Evolutionary conservation across 306 rosid species (phyloP), one percentile per base, ranked within the genome.

Genomic region (Luffa acutangula): DNA sequence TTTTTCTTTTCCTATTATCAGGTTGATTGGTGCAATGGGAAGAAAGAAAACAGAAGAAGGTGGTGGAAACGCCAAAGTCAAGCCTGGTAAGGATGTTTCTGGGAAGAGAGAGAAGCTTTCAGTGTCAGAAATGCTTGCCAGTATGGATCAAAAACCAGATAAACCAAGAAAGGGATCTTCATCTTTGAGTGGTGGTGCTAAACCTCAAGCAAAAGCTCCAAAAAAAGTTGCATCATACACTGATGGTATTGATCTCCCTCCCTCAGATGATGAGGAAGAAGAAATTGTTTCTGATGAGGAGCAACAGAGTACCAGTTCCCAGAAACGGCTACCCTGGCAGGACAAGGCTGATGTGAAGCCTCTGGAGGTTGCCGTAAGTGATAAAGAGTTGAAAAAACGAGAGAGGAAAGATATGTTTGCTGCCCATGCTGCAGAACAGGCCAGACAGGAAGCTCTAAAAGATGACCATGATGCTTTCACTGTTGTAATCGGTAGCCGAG

Each of bases 381-480:
- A 83, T 18, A 87, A 87, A 71, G 90, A 87, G 78, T 72, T 87
- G 79, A 87, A 85, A 21, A 87, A 83, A 63, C 84, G 89, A 58
- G 92, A 90, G 59, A 90, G 89, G 84, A 90, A 89, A 80, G 94
- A 88, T 37, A 33, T 87, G 80, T 79, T 88, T 80, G 91, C 88
- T 45, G 88, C 90, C 37, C 56, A 84, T 60, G 86, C 84, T 46
- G 83, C 74, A 49, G 89, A 87, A 79, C 89, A 69, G 74, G 92
- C 92, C 54, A 88, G 85, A 84, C 73, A 72, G 81, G 92, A 88
- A 54, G 94, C 89, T 76, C 88, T 90, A 71, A 88, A 60, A 81
- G 91, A 91, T 59, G 93, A 91, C 69, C 95, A 82, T 41, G 95
- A 91, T 87, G 95, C 95, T 69, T 90, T 91, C 83, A 91, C 93